phyloP scores from a whole-genome alignment of 148 eudicot genomes.

The Spergularia bocconei region DNA sequence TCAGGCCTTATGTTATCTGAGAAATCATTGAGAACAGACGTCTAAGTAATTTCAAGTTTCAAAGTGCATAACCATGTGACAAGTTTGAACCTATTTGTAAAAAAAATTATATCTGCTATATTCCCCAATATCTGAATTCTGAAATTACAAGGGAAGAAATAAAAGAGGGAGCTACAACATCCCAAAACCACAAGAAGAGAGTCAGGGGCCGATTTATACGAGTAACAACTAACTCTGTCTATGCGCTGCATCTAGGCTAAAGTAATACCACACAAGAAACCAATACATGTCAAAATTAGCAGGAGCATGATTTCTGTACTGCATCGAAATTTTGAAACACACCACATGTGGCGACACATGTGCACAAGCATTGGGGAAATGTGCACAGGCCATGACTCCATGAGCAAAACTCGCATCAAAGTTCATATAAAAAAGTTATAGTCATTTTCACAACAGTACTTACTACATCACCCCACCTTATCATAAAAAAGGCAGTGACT shows the following conservation, averaged over 20 bases:
- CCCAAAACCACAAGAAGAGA: not conserved
- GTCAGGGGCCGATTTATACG: not conserved
- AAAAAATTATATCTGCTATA: no score
- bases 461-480: not conserved
- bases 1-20: slow-evolving; percentile 70
- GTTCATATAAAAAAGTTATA: not conserved
- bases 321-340: not conserved
- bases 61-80: not conserved
- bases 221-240: not conserved
- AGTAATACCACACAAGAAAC: no score
- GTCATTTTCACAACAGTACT: not conserved
- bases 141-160: no score
- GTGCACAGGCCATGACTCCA: not conserved
- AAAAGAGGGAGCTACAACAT: not conserved
- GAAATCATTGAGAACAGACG: not conserved
- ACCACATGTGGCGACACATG: not conserved
- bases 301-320: not conserved
- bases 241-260: not conserved
- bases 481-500: not conserved
- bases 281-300: not conserved
- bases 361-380: not conserved
- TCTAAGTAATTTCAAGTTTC: not conserved
- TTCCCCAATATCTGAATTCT: no score
- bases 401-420: not conserved
- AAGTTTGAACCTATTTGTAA: not conserved